phyloP scores from a whole-genome alignment of 345 rosid species.

The Sisymbrium irio region DNA sequence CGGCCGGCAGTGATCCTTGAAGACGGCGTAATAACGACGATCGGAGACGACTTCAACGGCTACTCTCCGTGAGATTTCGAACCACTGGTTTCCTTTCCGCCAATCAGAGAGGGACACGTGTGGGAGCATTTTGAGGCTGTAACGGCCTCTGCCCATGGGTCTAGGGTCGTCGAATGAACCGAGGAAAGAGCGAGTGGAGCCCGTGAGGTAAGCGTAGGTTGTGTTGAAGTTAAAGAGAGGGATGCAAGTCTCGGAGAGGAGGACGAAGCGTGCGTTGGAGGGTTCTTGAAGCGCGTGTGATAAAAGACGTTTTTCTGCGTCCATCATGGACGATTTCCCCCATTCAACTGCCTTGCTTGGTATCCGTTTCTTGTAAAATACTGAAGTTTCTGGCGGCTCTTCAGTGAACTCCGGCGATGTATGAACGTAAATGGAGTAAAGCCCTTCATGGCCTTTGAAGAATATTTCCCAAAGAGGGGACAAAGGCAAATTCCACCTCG shows the following conservation, averaged over 20 bases:
- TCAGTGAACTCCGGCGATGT: constrained; percentile 51
- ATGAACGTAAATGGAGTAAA: constrained; percentile 66
- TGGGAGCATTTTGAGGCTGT: constrained; percentile 46
- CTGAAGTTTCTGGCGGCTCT: constrained; percentile 43
- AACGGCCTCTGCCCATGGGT: constrained; percentile 47
- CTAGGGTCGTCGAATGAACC: constrained; percentile 47
- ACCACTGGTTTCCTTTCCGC: constrained; percentile 55
- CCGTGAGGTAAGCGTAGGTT: constrained; percentile 39
- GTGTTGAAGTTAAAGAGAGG: constrained; percentile 51
- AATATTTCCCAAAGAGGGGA: constrained; percentile 73
- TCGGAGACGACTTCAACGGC: constrained; percentile 43
- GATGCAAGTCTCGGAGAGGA: constrained; percentile 55
- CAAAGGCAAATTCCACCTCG: constrained; percentile 51
- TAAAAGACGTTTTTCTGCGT: constrained; percentile 47
- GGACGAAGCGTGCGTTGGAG: constrained; percentile 43
- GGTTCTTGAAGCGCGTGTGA: constrained; percentile 45
- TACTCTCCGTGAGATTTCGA: constrained; percentile 38
- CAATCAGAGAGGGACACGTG: constrained; percentile 35
- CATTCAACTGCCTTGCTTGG: constrained; percentile 66
- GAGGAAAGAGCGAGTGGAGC: constrained; percentile 37
- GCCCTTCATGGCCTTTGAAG: constrained; percentile 48
- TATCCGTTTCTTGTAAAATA: constrained; percentile 55
- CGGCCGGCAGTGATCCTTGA: constrained; percentile 34
- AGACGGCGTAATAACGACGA: constrained; percentile 34
- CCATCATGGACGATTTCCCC: constrained; percentile 48